Evolutionary conservation across 495 filamentous ascomycete genomes (phyloP), one percentile per base, ranked within the genome.

Genomic region (Penicillium manginii): DNA sequence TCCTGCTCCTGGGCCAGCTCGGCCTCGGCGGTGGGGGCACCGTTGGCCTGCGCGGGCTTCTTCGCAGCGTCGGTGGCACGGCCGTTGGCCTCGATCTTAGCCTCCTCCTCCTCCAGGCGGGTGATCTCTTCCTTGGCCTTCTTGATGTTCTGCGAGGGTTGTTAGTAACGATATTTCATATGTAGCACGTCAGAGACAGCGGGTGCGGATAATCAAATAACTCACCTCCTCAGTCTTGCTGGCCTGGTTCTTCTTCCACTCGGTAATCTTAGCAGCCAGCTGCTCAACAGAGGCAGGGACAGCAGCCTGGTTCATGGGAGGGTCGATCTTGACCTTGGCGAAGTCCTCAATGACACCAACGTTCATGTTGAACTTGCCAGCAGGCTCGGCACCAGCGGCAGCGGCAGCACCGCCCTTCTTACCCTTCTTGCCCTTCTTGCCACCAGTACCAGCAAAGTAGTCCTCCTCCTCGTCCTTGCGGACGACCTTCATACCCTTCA

Each of bases 401-500:
- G 75, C 64, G 22, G 81, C 77, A 52, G 80, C 68, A 46, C 77
- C 76, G 35, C 87, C 88, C 77, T 90, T 92, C 71, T 87, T 87
- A 64, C 90, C 91, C 84, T 96, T 96, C 73, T 93, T 93, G 67
- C 93, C 93, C 79, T 88, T 91, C 86, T 96, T 96, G n/a, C 86
- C 86, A 29, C 83, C 84, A 45, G 80, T 84, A 15, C 91, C 90
- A 33, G 87, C 81, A 43, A 97, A 88, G 81, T 96, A 97, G 59
- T 90, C 88, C 50, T 96, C 91, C 52, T 91, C 91, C 52, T 91
- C 88, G 59, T 91, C 82, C 83, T 97, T 97, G 75, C 86, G 88
- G 32, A 87, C 72, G 15, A 97, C 75, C 63, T 80, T 83, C 52
- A 83, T 88, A 42, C 94, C 94, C 81, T 92, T 92, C 55, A 93